Evolutionary conservation across 306 rosid species (phyloP), one percentile per base, ranked within the genome.

Genomic region (Sophora flavescens): DNA sequence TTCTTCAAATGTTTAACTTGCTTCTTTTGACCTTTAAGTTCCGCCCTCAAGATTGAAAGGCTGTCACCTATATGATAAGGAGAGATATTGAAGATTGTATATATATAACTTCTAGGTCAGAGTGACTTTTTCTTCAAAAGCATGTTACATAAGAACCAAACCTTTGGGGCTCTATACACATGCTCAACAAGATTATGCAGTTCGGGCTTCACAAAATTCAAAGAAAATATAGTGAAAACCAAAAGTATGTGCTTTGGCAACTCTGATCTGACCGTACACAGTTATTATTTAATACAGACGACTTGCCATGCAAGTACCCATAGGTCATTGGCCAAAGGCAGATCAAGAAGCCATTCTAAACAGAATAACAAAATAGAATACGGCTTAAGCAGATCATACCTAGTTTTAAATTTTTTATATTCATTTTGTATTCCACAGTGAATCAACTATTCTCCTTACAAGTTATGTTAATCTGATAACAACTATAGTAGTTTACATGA

Each of bases 1-100:
- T 90, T 92, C 90, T 87, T 92, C 74, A 92, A 87, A 72, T 75
- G 79, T 77, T 86, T 90, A 70, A 92, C 96, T 51, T 84, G 84
- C 84, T 88, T 92, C 85, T 73, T 88, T 71, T 88, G 97, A 82
- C 73, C 84, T 85, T 78, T 92, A 66, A 88, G 77, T 78, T 83
- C 97, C 69, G 92, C 74, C 80, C 83, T 84, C 80, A 87, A 75
- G 85, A 82, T 80, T 74, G 87, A 74, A 48, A 82, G 81, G 81
- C 65, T 81, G 45, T 88, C 91, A 8, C 93, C 97, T 92, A 78
- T 61, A 81, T 62, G 63, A 78, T 39, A 67, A 78, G 72, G 63
- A 76, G 50, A 63, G 32, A 62, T 17, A 57, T 47, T 59, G 28
- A 48, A 74, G 60, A 38, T 61, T 14, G 16, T 48, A 58, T 63